Base-by-base conservation (phyloP, 164 flowering plant genomes). In the Macadamia integrifolia region DNA sequence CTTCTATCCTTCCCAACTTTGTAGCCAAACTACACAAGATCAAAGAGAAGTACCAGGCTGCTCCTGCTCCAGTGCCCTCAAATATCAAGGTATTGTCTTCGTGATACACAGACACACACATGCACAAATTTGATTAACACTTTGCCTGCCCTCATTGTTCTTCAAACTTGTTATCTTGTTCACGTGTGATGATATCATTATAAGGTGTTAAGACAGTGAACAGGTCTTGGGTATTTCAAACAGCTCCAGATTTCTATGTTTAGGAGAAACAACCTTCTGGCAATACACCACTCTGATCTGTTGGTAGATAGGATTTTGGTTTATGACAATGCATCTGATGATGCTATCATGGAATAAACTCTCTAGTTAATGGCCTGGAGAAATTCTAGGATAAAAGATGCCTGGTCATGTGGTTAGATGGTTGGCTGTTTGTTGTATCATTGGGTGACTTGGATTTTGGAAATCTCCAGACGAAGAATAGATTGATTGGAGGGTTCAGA, bases 21-120 rank as follows among this genome's bases (percentile, higher is more conserved):
- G 65, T 80, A 11, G 67, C 79, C 64, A 85, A 85, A 74, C 75
- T 89, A 62, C 80, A 87, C 61, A 72, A 79, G 5, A 32, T 82
- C 42, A 80, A 76, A 65, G 84, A 79, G 10, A 89, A 82, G 69
- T 89, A 87, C 66, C 52, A 83, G 67, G 70, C 79, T n/a, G 66
- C 83, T 7, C 59, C 84, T 53, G 63, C 80, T 71, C 76, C 83
- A 3, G 72, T 61, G 48, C 61, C 83, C 31, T 67, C 93, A 29
- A 74, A 78, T 68, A 67, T 61, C 61, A 69, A 86, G 93, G 90
- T 88, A 76, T 17, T 40, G 40, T 18, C 30, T 10, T 23, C 30
- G 6, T 18, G 59, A n/a, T 57, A 23, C 9, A 23, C 57, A 53
- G 18, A 53, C 13, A 53, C 57, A 52, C 57, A 53, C 17, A 14